Base-by-base conservation (phyloP, 768 basidiomycete genomes). In the Lactarius psammicola region DNA sequence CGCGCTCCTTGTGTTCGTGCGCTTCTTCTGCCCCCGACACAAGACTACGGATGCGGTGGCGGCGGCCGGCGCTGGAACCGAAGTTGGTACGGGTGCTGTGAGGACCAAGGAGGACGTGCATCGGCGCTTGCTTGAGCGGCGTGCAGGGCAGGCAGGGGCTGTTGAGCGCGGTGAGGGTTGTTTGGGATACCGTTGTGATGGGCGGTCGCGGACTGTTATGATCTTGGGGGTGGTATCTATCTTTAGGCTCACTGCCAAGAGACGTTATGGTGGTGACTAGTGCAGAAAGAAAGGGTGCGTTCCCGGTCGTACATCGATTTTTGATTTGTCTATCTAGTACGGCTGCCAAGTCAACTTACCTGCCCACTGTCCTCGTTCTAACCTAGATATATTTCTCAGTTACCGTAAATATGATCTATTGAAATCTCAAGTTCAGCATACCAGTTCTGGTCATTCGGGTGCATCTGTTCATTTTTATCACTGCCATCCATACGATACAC, bases 161-260 rank as follows among this genome's bases (percentile, higher is more conserved):
- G 26, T 20, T 65, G 49, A 17, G 62, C 20, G 34, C 49, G 0
- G 31, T 70, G 26, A 55, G 68, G 23, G 69, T 68, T 1, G 15
- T 70, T 1, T 56, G 62, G 58, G 68, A 69, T 58, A 70, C 69
- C 2, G 62, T 69, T 2, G 33, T 55, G 28, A 70, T 70, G 69
- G 69, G 69, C 9, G 69, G 69, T 8, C 55, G 69, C n/a, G 69
- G 69, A 18, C 64, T 70, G 28, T 64, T 70, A 6, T 70, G 51
- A 58, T 17, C 40, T 20, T 20, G 42, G 42, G 2, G 18, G 28
- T 33, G n/a, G 10, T 23, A 11, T 51, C 23, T 51, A 51, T 26
- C n/a, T 26, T 51, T 51, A 26, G 49, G 49, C 23, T 51, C 8
- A 13, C n/a, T n/a, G 20, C n/a, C n/a, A n/a, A n/a, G n/a, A n/a